Conservation (phyloP, 2,329 filamentous ascomycete genomes). For the Didymella exigua region DNA sequence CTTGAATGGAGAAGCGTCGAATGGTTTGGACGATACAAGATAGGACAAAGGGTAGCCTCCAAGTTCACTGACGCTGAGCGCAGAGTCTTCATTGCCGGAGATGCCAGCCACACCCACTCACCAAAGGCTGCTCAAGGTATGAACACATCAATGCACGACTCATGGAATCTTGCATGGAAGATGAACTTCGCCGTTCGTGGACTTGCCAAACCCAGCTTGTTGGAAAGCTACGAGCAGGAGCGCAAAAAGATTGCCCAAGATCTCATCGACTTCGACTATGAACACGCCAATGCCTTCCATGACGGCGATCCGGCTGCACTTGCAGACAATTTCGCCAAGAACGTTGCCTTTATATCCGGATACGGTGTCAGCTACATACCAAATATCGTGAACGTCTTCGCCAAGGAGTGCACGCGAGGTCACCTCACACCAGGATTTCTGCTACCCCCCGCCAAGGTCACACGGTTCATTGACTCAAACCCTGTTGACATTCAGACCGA, state of each 20-base stretch:
- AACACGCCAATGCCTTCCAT: conserved; percentile 59
- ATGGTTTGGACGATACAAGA: conserved; percentile 59
- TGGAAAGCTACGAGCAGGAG: conserved; percentile 51
- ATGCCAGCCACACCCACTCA: conserved; percentile 52
- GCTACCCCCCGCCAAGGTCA: conserved; percentile 71
- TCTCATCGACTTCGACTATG: conserved; percentile 53
- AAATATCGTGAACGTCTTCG: conserved; percentile 66
- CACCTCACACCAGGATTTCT: conserved; percentile 51
- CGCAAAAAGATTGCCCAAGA: conserved; percentile 53
- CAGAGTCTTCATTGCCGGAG: conserved; percentile 57
- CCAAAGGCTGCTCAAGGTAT: conserved; percentile 54
- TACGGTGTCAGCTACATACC: conserved; percentile 71
- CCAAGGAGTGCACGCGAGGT: conserved; percentile 57
- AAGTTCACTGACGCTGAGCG: conserved; percentile 52
- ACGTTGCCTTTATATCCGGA: conserved; percentile 75
- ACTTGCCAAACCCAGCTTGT: conserved; percentile 46
- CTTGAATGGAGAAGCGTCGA: conserved; percentile 55
- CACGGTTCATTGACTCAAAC: conserved; percentile 77
- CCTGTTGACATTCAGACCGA: conserved; percentile 79
- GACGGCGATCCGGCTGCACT: conserved; percentile 67
- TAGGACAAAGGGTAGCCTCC: conserved; percentile 56
- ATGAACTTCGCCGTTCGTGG: conserved; percentile 49
- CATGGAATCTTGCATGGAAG: conserved; percentile 54
- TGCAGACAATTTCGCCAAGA: conserved; percentile 71
- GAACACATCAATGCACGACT: conserved; percentile 54